phyloP scores from a whole-genome alignment of 306 rosid species.

The Cotoneaster glaucophyllus region DNA sequence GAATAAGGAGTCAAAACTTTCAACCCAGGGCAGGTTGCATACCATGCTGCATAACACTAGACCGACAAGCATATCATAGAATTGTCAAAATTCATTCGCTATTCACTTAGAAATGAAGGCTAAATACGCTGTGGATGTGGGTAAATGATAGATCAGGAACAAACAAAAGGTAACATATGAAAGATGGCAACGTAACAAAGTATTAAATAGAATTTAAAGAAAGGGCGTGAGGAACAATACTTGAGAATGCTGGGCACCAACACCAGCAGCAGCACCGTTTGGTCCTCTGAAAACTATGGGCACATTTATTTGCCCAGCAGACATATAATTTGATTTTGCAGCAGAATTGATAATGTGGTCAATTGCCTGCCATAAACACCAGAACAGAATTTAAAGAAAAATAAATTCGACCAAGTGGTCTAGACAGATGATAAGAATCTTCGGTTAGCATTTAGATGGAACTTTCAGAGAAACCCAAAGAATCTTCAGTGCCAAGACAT shows the following conservation, averaged over 20 bases:
- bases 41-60: slow-evolving; percentile 98
- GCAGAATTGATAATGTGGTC: slow-evolving; percentile 99
- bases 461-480: background rate
- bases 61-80: slow-evolving; percentile 4
- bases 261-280: slow-evolving; percentile 99
- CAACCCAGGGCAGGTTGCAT: slow-evolving; percentile 76
- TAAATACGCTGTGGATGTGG: background rate
- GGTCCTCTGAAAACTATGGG: slow-evolving; percentile 99
- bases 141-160: background rate
- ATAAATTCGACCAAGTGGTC: background rate
- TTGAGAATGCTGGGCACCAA: slow-evolving; percentile 99
- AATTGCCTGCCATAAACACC: slow-evolving; percentile 60
- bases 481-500: background rate
- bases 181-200: background rate
- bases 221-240: slow-evolving; percentile 39
- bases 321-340: slow-evolving; percentile 94
- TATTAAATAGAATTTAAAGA: background rate
- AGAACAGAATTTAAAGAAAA: background rate
- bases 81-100: background rate
- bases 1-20: slow-evolving; percentile 91
- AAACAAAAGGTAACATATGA: background rate
- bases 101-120: background rate
- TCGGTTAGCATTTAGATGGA: background rate
- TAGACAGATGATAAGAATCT: background rate
- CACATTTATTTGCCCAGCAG: slow-evolving; percentile 86